Evolutionary conservation across 768 basidiomycete species (phyloP).

Genomic region (Pleurotus platypus): DNA sequence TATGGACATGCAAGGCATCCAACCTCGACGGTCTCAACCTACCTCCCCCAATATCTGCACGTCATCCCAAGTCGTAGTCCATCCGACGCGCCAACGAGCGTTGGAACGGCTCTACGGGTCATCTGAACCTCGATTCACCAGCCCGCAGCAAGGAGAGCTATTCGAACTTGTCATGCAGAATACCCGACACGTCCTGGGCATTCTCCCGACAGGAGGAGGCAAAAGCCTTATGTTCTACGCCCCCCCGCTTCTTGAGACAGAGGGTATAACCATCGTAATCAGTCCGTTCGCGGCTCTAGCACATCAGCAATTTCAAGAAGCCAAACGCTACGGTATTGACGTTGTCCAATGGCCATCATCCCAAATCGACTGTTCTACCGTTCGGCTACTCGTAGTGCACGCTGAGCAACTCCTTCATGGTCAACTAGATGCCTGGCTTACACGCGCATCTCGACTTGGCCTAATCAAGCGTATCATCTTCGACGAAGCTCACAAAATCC

Average conservation of each 20-base stretch:
- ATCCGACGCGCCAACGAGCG: neutral
- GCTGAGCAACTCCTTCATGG: neutral
- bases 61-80: neutral
- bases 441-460: neutral
- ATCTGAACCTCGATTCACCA: neutral
- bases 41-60: too few species aligned
- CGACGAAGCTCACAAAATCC: conserved; percentile 9
- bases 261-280: conserved; percentile 1
- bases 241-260: neutral
- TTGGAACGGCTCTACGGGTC: neutral
- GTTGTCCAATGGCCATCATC: neutral
- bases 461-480: neutral
- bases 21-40: too few species aligned
- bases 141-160: neutral
- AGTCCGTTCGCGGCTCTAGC: conserved; percentile 2
- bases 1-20: too few species aligned
- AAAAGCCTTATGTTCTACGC: conserved; percentile 8
- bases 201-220: conserved; percentile 9
- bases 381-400: conserved; percentile 2
- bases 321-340: neutral
- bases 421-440: neutral
- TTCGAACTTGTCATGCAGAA: neutral
- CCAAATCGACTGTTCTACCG: neutral
- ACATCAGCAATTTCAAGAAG: neutral
- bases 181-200: neutral